Conservation (phyloP, 805 yeast genomes). For the Kuraishia borneana region DNA sequence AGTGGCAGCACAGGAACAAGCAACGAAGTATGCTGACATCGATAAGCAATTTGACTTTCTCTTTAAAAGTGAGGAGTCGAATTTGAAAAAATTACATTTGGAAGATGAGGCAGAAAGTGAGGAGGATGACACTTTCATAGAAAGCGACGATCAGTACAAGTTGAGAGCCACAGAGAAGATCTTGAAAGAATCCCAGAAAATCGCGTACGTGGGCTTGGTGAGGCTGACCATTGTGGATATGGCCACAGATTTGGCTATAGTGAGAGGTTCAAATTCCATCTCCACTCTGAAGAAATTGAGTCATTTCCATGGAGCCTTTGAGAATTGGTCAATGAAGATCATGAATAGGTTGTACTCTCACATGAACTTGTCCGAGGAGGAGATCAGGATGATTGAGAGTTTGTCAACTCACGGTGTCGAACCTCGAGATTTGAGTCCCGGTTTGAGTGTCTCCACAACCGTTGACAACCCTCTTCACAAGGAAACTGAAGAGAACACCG, state of each 20-base stretch:
- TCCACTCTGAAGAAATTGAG: conserved; percentile 51
- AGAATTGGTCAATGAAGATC: conserved; percentile 72
- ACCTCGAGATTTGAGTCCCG: conserved; percentile 56
- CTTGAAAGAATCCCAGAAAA: conserved; percentile 73
- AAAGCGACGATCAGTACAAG: conserved; percentile 15
- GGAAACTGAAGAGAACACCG: conserved; percentile 4
- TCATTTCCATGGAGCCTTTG: conserved; percentile 63
- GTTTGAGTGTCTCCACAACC: conserved; percentile 39
- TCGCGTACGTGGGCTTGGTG: conserved; percentile 84
- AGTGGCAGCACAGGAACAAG: conserved; percentile 79
- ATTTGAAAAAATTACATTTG: conserved; percentile 17
- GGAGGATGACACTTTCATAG: conserved; percentile 17
- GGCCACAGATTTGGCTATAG: conserved; percentile 66
- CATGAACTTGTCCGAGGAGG: conserved; percentile 66
- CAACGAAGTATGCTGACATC: conserved; percentile 48
- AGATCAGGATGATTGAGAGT: conserved; percentile 77
- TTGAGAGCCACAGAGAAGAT: conserved; percentile 70
- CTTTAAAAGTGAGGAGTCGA: conserved; percentile 24
- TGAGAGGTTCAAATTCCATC: conserved; percentile 40
- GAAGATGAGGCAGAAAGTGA: conserved; percentile 12
- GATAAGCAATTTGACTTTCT: conserved; percentile 42
- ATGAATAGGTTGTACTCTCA: conserved; percentile 69
- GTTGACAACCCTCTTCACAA: conserved; percentile 40
- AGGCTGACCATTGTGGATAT: conserved; percentile 67
- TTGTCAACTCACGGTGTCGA: conserved; percentile 77